Evolutionary conservation across 345 rosid genomes (phyloP).

Genomic region (Syzygium aqueum): DNA sequence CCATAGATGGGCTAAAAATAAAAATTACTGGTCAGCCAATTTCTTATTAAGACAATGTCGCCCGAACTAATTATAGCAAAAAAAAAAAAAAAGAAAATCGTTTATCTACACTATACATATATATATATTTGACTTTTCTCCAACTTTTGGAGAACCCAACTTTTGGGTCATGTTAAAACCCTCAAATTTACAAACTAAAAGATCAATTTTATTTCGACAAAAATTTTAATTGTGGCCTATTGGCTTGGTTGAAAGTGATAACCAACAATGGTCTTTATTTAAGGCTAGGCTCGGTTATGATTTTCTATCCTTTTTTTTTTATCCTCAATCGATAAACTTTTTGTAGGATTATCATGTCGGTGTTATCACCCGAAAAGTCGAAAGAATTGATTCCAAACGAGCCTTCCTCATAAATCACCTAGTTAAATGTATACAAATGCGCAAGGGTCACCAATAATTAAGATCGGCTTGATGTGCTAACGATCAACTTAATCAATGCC

Average conservation of each 20-base stretch:
- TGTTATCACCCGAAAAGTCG: not conserved
- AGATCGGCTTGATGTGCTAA: not conserved
- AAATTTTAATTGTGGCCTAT: not conserved
- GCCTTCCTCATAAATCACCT: not conserved
- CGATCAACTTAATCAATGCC: not conserved
- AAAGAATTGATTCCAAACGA: not conserved
- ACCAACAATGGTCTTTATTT: not conserved
- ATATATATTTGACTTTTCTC: not conserved
- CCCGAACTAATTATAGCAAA: not conserved
- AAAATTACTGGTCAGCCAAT: rapidly evolving
- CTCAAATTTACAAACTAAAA: not conserved
- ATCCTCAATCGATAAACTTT: rapidly evolving
- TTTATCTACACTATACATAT: not conserved
- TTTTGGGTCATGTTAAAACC: not conserved
- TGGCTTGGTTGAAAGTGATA: not conserved
- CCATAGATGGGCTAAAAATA: not conserved
- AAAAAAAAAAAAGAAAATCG: not conserved
- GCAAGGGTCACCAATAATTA: not conserved
- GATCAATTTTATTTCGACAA: not conserved
- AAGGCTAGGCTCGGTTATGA: rapidly evolving
- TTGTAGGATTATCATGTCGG: not conserved
- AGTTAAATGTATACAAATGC: not conserved
- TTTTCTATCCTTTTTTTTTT: not conserved
- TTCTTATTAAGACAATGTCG: not conserved
- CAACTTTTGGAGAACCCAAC: not conserved